These are phyloP conservation scores for Enterocytospora artemiae DNA, from an alignment of 371 early-diverging fungal genomes.

Conservation along the genomic window DNA sequence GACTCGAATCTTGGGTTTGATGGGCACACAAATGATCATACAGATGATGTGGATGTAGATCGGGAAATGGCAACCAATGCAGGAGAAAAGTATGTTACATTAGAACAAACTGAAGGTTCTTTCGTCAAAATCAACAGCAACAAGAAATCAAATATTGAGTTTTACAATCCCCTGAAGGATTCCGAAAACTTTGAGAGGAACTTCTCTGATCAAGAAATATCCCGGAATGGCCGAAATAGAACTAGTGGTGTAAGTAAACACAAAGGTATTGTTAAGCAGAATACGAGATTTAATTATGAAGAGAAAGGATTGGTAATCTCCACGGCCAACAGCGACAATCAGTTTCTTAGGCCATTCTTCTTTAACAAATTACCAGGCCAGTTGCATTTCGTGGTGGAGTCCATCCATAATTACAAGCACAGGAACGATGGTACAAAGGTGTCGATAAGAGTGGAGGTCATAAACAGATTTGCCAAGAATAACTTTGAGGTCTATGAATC, in stretches of 20 bases:
- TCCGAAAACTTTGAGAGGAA: too few relatives aligned
- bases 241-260: too few relatives aligned
- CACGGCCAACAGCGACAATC: neutral
- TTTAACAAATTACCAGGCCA: slow-evolving; percentile 10
- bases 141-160: neutral
- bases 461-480: neutral
- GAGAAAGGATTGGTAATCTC: too few relatives aligned
- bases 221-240: too few relatives aligned
- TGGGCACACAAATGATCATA: too few relatives aligned
- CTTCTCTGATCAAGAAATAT: too few relatives aligned
- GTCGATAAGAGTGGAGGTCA: neutral
- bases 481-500: neutral
- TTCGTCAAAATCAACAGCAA: neutral
- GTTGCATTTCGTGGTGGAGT: neutral
- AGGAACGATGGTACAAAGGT: neutral
- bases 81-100: neutral
- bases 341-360: neutral
- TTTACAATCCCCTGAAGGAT: neutral
- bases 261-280: too few relatives aligned
- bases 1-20: too few relatives aligned
- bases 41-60: too few relatives aligned
- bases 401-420: neutral
- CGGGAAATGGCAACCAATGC: neutral
- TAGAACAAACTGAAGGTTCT: neutral
- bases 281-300: too few relatives aligned